Evolutionary conservation across 352 stramenopile species (phyloP).

Genomic region (Salisapilia sapeloensis): DNA sequence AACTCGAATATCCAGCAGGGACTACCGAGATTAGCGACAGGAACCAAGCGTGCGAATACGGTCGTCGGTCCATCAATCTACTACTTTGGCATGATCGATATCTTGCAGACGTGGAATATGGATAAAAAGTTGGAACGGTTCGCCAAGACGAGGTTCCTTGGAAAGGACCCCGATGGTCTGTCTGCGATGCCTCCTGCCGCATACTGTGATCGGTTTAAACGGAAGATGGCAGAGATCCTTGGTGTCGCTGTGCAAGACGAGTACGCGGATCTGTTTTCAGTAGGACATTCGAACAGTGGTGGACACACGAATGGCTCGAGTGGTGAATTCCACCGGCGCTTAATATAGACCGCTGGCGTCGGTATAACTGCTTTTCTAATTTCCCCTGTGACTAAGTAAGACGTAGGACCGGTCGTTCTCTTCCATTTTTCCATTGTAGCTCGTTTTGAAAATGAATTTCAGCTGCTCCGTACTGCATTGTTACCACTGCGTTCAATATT

Average conservation of each 20-base stretch:
- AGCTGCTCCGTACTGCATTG: too few species aligned
- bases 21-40: constrained; percentile 36
- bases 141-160: constrained; percentile 70
- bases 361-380: too few species aligned
- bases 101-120: constrained; percentile 82
- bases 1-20: constrained; percentile 11
- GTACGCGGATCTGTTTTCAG: constrained; percentile 23
- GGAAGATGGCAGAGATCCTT: constrained; percentile 77
- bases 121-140: constrained; percentile 84
- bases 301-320: too few species aligned
- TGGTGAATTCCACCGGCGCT: too few species aligned
- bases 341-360: too few species aligned
- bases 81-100: constrained; percentile 82
- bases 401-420: too few species aligned
- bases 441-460: too few species aligned
- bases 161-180: constrained; percentile 60
- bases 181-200: constrained; percentile 59
- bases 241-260: constrained; percentile 52
- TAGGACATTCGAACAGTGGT: too few species aligned
- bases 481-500: too few species aligned
- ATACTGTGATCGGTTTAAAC: constrained; percentile 82
- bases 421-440: too few species aligned
- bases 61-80: constrained; percentile 76
- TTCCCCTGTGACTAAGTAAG: too few species aligned
- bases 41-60: constrained; percentile 69